These are phyloP conservation scores for Fusarium pseudocircinatum DNA, from an alignment of 2,329 filamentous ascomycete genomes.

Conservation along the genomic window DNA sequence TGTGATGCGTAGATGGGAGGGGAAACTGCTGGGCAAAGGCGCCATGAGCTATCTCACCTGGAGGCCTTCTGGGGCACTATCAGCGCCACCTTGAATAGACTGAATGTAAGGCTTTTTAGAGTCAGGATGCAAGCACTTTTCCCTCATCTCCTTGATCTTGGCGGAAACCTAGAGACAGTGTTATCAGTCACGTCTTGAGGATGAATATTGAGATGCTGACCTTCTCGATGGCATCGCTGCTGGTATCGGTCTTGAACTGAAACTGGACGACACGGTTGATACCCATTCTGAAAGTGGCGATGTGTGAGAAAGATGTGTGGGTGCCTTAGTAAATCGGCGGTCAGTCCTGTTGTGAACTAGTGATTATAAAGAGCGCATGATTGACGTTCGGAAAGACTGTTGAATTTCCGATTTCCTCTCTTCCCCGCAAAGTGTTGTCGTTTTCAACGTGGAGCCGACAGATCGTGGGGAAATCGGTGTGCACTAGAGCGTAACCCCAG, in stretches of 20 bases:
- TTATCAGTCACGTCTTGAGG: background rate
- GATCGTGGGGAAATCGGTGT: background rate
- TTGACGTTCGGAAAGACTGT: background rate
- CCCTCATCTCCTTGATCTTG: background rate
- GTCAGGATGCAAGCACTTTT: background rate
- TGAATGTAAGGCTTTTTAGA: background rate
- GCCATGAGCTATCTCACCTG: background rate
- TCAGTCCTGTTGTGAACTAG: no score
- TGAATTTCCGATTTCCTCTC: background rate
- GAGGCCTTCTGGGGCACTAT: background rate
- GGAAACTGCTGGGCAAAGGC: no score
- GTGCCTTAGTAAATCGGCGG: background rate
- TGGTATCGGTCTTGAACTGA: background rate
- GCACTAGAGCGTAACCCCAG: background rate
- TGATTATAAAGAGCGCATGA: background rate
- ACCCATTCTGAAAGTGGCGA: background rate
- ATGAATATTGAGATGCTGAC: rapidly evolving
- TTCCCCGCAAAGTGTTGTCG: background rate
- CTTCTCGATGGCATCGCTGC: background rate
- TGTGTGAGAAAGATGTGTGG: background rate
- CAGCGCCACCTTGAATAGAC: background rate
- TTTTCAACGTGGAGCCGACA: background rate
- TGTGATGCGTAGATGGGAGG: no score
- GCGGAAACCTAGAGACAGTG: background rate
- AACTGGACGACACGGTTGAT: background rate